Conservation (phyloP, 1,284 basidiomycete genomes). For the Ustilago lituana region DNA sequence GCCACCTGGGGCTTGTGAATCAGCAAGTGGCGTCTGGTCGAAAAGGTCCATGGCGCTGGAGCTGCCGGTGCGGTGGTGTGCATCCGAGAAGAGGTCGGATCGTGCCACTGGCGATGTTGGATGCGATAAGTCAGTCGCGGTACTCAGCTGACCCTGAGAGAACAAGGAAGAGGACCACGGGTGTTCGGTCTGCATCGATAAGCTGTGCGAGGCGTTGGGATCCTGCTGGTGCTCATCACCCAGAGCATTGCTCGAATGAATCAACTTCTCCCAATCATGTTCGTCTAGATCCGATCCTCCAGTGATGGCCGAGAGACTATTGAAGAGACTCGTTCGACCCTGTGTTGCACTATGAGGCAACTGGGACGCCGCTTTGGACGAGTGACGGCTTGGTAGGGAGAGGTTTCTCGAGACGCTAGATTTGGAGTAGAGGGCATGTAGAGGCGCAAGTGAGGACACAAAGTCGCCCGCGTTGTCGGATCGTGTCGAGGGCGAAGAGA, state of each 20-base stretch:
- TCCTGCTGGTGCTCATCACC: slow-evolving; percentile 48
- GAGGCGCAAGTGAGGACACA: slow-evolving; percentile 23
- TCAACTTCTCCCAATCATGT: slow-evolving; percentile 60
- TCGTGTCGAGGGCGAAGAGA: slow-evolving; percentile 16
- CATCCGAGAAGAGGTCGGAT: slow-evolving; percentile 13
- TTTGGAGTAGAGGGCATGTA: slow-evolving; percentile 48
- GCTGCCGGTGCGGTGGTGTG: slow-evolving; percentile 23
- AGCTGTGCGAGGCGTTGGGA: slow-evolving; percentile 11
- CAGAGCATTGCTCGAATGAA: slow-evolving; percentile 41
- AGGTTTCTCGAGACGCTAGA: slow-evolving; percentile 43
- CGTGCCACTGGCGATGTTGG: slow-evolving; percentile 34
- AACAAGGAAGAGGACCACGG: slow-evolving; percentile 42
- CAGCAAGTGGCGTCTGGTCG: slow-evolving; percentile 30
- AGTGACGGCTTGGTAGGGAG: slow-evolving; percentile 41
- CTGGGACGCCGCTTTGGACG: slow-evolving; percentile 26
- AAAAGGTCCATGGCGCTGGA: slow-evolving; percentile 12
- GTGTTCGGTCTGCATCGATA: slow-evolving; percentile 13
- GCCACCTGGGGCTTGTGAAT: slow-evolving; percentile 16
- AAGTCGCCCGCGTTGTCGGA: slow-evolving; percentile 18
- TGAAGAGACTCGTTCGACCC: slow-evolving; percentile 37
- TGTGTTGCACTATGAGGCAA: slow-evolving; percentile 35
- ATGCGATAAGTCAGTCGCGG: slow-evolving; percentile 15
- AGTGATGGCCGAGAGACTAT: slow-evolving; percentile 57
- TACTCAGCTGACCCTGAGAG: slow-evolving; percentile 10
- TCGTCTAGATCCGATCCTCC: slow-evolving; percentile 54